phyloP scores from a whole-genome alignment of 495 filamentous ascomycete species.

The Talaromyces nanjingensis region DNA sequence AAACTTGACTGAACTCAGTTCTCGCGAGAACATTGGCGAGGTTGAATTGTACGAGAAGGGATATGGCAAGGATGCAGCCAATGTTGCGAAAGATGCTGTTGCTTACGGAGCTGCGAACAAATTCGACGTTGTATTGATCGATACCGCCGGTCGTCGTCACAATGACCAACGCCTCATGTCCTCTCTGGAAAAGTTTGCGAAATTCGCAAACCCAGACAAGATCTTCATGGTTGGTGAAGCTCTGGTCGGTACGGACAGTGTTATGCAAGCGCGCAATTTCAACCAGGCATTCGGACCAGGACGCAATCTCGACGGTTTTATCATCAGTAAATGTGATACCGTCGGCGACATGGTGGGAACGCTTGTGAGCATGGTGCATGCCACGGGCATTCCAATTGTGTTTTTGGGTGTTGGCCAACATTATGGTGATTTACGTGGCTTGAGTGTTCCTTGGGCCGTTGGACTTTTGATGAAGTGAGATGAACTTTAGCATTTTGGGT shows the following conservation, averaged over 20 bases:
- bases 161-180: conserved; percentile 95
- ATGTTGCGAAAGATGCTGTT: conserved; percentile 91
- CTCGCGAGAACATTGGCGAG: conserved; percentile 66
- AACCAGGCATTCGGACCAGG: conserved; percentile 82
- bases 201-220: conserved; percentile 92
- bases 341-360: conserved; percentile 98
- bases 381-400: conserved; percentile 88
- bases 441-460: conserved; percentile 90
- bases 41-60: conserved; percentile 94
- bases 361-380: conserved; percentile 94
- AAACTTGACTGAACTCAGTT: conserved; percentile 78
- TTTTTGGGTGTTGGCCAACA: conserved; percentile 95
- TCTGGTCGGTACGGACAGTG: conserved; percentile 87
- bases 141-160: conserved; percentile 90
- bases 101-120: conserved; percentile 62
- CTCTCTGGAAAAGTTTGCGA: conserved; percentile 91
- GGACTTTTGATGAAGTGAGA: conserved; percentile 62
- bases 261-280: conserved; percentile 93
- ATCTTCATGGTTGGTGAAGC: conserved; percentile 99
- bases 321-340: conserved; percentile 97
- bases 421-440: conserved; percentile 87
- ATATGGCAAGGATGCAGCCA: conserved; percentile 94
- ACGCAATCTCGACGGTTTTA: conserved; percentile 83
- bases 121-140: conserved; percentile 92
- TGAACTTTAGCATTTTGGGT: neutral